These are phyloP conservation scores for Tetrahymena thermophila DNA, from an alignment of 73 alveolate species.

Conservation along the genomic window DNA sequence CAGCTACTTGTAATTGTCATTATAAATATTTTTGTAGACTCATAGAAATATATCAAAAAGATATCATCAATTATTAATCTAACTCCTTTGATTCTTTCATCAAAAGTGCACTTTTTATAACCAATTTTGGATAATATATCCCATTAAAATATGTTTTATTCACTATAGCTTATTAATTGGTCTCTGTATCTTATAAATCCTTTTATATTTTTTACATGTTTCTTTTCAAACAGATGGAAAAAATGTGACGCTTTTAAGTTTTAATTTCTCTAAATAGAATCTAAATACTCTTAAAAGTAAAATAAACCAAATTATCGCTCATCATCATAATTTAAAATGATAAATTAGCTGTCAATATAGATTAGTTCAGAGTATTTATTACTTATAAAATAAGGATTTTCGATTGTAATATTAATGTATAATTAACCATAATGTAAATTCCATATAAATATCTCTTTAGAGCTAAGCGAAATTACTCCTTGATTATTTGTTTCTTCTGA, in stretches of 20 bases:
- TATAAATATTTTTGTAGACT: background rate
- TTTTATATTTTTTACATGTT: background rate
- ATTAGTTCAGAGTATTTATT: background rate
- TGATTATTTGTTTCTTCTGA: background rate
- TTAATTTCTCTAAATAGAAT: background rate
- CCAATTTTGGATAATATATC: background rate
- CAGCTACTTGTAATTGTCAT: background rate
- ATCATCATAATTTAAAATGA: background rate
- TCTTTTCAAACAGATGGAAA: background rate
- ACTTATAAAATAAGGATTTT: background rate
- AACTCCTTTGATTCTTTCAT: background rate
- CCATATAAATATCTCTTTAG: background rate
- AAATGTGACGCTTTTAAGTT: background rate
- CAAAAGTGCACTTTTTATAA: background rate
- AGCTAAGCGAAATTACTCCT: background rate
- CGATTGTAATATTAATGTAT: background rate
- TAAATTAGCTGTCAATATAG: background rate
- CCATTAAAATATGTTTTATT: background rate
- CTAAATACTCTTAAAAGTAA: background rate
- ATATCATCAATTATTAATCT: background rate
- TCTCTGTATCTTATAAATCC: background rate
- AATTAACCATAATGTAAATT: background rate
- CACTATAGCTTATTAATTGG: background rate
- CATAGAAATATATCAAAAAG: background rate
- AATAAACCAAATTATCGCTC: background rate